A percentile compares a stretch with the other conserved stretches of the same genome.
Evolutionary conservation across 768 basidiomycete genomes (phyloP).

Genomic region (Phylloporus sp.): DNA sequence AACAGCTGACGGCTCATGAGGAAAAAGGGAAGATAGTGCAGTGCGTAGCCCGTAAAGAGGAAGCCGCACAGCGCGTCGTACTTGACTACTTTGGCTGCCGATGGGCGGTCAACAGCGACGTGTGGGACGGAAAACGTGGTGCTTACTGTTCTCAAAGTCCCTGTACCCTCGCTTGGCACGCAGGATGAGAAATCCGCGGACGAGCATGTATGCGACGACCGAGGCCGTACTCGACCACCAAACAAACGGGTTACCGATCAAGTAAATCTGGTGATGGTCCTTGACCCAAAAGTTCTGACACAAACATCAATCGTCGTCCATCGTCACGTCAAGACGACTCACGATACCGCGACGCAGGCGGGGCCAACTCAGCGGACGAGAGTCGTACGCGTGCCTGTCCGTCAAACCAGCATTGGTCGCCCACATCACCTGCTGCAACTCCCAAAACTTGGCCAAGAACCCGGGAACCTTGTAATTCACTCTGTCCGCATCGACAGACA

Average conservation of each 20-base stretch:
- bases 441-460: slow-evolving; percentile 87
- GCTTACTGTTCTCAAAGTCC: slow-evolving; percentile 88
- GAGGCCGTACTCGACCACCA: slow-evolving; percentile 85
- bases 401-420: slow-evolving; percentile 93
- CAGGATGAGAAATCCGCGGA: slow-evolving; percentile 77
- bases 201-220: slow-evolving; percentile 57
- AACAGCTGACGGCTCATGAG: slow-evolving; percentile 96
- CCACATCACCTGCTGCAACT: slow-evolving; percentile 96
- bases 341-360: slow-evolving; percentile 87
- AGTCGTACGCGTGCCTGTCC: slow-evolving; percentile 92
- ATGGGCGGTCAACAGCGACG: neutral
- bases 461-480: slow-evolving; percentile 90
- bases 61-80: slow-evolving; percentile 90
- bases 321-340: slow-evolving; percentile 33
- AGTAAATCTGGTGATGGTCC: slow-evolving; percentile 91
- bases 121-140: too few relatives aligned
- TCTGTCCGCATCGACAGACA: slow-evolving; percentile 62
- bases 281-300: slow-evolving; percentile 96
- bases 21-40: slow-evolving; percentile 98
- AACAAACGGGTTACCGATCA: slow-evolving; percentile 89
- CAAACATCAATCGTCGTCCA: neutral
- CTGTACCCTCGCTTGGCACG: slow-evolving; percentile 86
- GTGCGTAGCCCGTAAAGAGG: slow-evolving; percentile 83
- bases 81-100: slow-evolving; percentile 83
- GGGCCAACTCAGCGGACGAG: slow-evolving; percentile 92